These are phyloP conservation scores for Lactifluus pinguis DNA, from an alignment of 768 basidiomycete species.

Conservation along the genomic window DNA sequence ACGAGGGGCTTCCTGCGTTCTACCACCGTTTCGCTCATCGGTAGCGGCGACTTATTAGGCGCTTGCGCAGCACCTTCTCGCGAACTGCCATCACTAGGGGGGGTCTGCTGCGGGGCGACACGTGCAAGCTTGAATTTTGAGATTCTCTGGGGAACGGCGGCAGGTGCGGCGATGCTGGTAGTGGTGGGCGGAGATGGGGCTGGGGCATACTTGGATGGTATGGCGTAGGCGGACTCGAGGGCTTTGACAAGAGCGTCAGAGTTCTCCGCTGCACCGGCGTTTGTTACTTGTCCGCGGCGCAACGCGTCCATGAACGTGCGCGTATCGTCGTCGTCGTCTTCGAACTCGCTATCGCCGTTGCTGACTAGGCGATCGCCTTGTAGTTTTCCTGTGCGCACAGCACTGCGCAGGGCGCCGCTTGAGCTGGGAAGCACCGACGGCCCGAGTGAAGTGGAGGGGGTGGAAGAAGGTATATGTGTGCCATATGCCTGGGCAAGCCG, in stretches of 20 bases:
- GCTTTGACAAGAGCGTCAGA: conserved; percentile 10
- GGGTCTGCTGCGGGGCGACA: conserved; percentile 1
- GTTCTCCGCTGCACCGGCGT: conserved; percentile 23
- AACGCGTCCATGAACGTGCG: conserved; percentile 24
- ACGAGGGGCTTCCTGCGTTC: not conserved
- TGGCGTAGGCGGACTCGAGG: conserved; percentile 13
- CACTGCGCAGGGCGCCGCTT: conserved; percentile 21
- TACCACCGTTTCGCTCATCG: conserved; percentile 2
- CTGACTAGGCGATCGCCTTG: conserved; percentile 24
- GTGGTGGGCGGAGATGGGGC: not conserved
- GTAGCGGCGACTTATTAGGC: conserved; percentile 22
- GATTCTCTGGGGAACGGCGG: not conserved
- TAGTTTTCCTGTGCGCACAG: conserved; percentile 26
- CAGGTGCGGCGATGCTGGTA: not conserved
- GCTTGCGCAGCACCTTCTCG: conserved; percentile 18
- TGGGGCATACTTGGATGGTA: not conserved
- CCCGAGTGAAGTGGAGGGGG: conserved; percentile 26
- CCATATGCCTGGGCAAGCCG: conserved; percentile 23
- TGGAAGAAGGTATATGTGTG: conserved; percentile 12
- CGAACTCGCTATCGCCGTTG: conserved; percentile 26
- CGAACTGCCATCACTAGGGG: not conserved
- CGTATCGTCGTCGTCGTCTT: conserved; percentile 19
- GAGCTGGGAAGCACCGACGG: conserved; percentile 26
- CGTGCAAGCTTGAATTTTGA: conserved; percentile 23
- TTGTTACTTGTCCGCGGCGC: conserved; percentile 25